phyloP scores from a whole-genome alignment of 192 early-diverging fungal species.

The Coemansia sp. region DNA sequence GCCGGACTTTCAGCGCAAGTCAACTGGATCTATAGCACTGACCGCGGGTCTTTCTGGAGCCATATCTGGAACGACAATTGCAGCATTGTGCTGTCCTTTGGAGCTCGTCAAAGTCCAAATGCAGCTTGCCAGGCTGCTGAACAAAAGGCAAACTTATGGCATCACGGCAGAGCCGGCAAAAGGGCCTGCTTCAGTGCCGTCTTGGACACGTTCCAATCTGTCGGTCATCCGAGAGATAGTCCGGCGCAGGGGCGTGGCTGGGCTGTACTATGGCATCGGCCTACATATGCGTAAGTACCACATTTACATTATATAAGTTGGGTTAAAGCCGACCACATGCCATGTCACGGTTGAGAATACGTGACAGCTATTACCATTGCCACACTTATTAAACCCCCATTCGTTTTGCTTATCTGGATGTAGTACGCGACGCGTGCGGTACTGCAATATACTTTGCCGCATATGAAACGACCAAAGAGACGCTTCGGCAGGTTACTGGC shows the following conservation, averaged over 20 bases:
- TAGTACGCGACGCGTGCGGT: constrained; percentile 64
- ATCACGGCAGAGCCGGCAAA: background rate
- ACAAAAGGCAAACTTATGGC: constrained; percentile 14
- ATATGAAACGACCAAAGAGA: constrained; percentile 62
- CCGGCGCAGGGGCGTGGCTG: constrained; percentile 28
- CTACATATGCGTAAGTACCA: constrained; percentile 47
- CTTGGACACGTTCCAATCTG: constrained; percentile 42
- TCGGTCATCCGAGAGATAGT: constrained; percentile 47
- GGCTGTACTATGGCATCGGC: constrained; percentile 47
- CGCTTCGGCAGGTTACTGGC: constrained; percentile 44
- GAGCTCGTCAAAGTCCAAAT: constrained; percentile 78
- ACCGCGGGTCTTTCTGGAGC: constrained; percentile 58
- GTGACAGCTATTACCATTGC: background rate
- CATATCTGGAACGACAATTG: constrained; percentile 64
- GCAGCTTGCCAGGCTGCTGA: constrained; percentile 65
- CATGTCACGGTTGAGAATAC: background rate
- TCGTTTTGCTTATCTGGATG: background rate
- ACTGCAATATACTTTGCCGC: constrained; percentile 73
- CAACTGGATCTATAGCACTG: constrained; percentile 49
- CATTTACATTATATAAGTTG: background rate
- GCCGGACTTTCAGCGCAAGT: constrained; percentile 46
- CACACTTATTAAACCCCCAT: background rate
- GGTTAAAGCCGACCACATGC: too few species aligned
- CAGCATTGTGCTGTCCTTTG: constrained; percentile 69
- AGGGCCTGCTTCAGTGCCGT: constrained; percentile 1